phyloP scores from a whole-genome alignment of 2,329 filamentous ascomycete genomes.

The Botrytis paeoniae region DNA sequence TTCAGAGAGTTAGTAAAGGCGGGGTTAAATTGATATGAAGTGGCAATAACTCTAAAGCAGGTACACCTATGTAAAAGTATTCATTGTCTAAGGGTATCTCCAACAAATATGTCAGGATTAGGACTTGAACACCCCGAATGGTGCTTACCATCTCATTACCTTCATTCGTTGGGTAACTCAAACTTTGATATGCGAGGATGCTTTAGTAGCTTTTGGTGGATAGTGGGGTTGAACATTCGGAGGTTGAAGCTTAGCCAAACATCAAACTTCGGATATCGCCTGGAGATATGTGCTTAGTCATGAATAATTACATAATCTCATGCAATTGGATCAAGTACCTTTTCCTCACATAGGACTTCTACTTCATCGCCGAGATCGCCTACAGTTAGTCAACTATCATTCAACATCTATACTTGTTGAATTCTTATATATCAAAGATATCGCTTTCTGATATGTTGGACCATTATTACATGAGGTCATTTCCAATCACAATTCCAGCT shows the following conservation, averaged over 20 bases:
- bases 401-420: neutral
- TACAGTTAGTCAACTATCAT: neutral
- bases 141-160: slow-evolving; percentile 23
- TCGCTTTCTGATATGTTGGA: neutral
- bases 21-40: slow-evolving; percentile 13
- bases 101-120: neutral
- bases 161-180: slow-evolving; percentile 19
- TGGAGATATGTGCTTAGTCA: neutral
- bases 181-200: slow-evolving; percentile 23
- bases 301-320: neutral
- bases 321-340: neutral
- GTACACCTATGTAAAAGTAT: neutral
- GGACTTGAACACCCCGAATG: neutral
- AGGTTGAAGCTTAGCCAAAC: slow-evolving; percentile 5
- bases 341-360: too few relatives aligned
- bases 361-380: too few relatives aligned
- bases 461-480: neutral
- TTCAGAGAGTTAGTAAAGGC: neutral
- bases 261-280: slow-evolving; percentile 6
- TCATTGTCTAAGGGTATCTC: neutral
- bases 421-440: neutral
- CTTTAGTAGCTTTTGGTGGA: neutral
- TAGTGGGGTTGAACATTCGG: slow-evolving; percentile 12
- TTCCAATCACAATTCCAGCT: neutral
- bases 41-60: neutral